Evolutionary conservation across 2,329 filamentous ascomycete genomes (phyloP).

Genomic region (Aureobasidium sp.): DNA sequence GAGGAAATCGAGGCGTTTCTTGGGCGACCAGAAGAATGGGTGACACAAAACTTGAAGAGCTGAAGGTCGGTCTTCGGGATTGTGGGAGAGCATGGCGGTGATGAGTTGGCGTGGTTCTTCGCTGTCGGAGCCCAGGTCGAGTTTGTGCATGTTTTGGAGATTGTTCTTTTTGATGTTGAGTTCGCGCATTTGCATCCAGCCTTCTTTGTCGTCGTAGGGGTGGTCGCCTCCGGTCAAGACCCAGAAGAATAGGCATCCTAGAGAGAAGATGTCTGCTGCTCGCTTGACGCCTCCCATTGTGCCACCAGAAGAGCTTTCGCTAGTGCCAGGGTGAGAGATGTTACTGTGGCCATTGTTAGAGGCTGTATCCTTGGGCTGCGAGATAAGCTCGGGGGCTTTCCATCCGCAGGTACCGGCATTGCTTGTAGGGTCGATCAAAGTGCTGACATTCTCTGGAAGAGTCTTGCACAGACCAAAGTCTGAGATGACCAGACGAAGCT

Average conservation of each 20-base stretch:
- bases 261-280: constrained; percentile 93
- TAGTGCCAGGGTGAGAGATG: constrained; percentile 46
- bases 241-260: constrained; percentile 98
- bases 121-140: constrained; percentile 59
- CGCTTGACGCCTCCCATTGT: constrained; percentile 66
- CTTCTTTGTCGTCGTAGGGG: constrained; percentile 88
- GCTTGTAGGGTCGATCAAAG: constrained; percentile 87
- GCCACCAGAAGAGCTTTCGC: constrained; percentile 43
- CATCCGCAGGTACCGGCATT: constrained; percentile 93
- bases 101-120: constrained; percentile 86
- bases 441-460: constrained; percentile 86
- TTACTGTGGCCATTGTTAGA: constrained; percentile 35
- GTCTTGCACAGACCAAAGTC: constrained; percentile 99
- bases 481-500: constrained; percentile 64
- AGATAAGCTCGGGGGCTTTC: constrained; percentile 88
- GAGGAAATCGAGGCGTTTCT: constrained; percentile 82
- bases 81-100: constrained; percentile 63
- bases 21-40: constrained; percentile 91
- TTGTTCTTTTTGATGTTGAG: constrained; percentile 93
- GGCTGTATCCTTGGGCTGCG: constrained; percentile 42
- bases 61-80: constrained; percentile 59
- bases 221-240: constrained; percentile 89
- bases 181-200: constrained; percentile 76
- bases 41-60: constrained; percentile 78
- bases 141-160: constrained; percentile 53